phyloP scores from a whole-genome alignment of 305 asterid species.

The Solanum aculeatissimum region DNA sequence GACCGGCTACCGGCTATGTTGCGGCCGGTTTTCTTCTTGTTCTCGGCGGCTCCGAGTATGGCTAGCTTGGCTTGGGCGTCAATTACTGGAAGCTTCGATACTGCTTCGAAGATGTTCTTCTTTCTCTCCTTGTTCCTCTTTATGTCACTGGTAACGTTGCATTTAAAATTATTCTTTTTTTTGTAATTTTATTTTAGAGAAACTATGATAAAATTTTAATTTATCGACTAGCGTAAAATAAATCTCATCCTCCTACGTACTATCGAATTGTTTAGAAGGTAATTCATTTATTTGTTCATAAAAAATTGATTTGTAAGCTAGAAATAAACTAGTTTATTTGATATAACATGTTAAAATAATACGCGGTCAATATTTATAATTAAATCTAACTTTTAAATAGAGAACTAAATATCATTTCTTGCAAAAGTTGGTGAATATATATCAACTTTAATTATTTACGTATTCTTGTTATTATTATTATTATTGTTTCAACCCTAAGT shows the following conservation, averaged over 20 bases:
- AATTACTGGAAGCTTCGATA: conserved; percentile 45
- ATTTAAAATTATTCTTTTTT: not conserved
- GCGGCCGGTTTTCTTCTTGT: conserved; percentile 51
- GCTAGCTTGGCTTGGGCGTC: conserved; percentile 69
- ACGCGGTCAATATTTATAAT: too few relatives aligned
- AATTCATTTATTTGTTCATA: too few relatives aligned
- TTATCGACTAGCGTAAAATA: too few relatives aligned
- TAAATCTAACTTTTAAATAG: too few relatives aligned
- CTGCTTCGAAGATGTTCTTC: conserved; percentile 47
- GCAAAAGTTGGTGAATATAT: not conserved
- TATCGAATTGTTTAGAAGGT: too few relatives aligned
- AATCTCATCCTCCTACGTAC: too few relatives aligned
- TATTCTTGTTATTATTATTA: not conserved
- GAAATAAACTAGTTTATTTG: not conserved
- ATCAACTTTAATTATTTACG: not conserved
- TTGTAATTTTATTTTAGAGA: too few relatives aligned
- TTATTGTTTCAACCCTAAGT: not conserved
- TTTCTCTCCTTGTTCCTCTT: conserved; percentile 56
- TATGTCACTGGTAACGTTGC: conserved; percentile 35
- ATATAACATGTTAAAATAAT: not conserved
- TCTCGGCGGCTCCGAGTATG: conserved; percentile 58
- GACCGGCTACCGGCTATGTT: conserved; percentile 45
- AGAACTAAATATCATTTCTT: too few relatives aligned
- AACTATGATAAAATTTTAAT: too few relatives aligned
- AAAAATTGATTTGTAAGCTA: too few relatives aligned